Percentiles rank a stretch among this genome's conserved stretches.
These are phyloP conservation scores for Takakia lepidozioides DNA, from an alignment of 225 moss, liverwort and hornwort species.

Conservation along the genomic window DNA sequence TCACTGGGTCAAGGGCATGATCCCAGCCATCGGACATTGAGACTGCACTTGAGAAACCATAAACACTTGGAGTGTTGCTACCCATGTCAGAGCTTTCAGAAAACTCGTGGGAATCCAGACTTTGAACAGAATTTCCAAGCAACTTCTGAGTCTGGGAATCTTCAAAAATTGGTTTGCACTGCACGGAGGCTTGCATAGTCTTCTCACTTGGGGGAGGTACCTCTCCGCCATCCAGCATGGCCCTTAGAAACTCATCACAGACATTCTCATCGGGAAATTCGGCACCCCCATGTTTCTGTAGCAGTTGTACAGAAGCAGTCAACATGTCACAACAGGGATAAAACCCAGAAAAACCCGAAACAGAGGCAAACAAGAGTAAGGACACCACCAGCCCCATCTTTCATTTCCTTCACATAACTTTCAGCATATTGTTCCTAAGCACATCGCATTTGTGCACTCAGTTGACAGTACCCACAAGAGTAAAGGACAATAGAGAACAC, in stretches of 20 bases:
- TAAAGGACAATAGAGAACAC: no score
- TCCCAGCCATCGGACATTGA: conserved; percentile 10
- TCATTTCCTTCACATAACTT: no score
- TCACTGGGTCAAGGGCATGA: not conserved
- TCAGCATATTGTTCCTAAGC: no score
- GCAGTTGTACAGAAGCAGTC: not conserved
- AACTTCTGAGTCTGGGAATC: conserved; percentile 8
- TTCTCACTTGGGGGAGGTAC: not conserved
- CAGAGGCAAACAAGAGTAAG: not conserved
- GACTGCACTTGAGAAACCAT: conserved; percentile 1
- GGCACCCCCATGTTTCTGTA: conserved; percentile 2
- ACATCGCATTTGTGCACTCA: no score
- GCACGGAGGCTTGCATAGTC: not conserved
- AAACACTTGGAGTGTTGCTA: conserved; percentile 5
- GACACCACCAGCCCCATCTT: not conserved
- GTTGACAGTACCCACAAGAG: no score
- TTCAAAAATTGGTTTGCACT: conserved; percentile 5
- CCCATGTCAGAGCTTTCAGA: conserved; percentile 9
- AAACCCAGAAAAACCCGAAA: not conserved
- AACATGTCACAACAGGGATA: not conserved
- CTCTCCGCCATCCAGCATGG: conserved; percentile 3
- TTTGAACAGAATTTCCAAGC: conserved; percentile 2
- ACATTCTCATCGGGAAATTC: conserved; percentile 7
- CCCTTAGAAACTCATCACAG: conserved; percentile 13
- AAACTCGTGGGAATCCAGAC: conserved; percentile 3